These are phyloP conservation scores for Starmerella floris DNA, from an alignment of 805 yeast species.

Conservation along the genomic window DNA sequence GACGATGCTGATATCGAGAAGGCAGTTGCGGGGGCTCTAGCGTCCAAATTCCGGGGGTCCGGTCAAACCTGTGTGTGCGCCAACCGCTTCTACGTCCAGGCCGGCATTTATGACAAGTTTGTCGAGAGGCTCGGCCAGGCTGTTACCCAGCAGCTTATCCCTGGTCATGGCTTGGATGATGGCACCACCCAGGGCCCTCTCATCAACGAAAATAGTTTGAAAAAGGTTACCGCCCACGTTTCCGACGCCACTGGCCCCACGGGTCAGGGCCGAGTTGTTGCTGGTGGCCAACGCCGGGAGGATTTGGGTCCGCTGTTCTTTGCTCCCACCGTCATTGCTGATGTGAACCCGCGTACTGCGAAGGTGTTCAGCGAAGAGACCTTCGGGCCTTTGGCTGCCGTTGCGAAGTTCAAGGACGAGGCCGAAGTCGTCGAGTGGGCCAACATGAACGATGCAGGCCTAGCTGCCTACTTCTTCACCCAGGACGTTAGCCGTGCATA, in stretches of 20 bases:
- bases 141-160: conserved; percentile 31
- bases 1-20: conserved; percentile 55
- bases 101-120: conserved; percentile 50
- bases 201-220: conserved; percentile 48
- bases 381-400: conserved; percentile 68
- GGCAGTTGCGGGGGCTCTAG: conserved; percentile 55
- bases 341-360: conserved; percentile 42
- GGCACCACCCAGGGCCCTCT: conserved; percentile 66
- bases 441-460: conserved; percentile 56
- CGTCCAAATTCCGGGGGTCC: conserved; percentile 57
- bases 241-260: conserved; percentile 48
- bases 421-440: conserved; percentile 52
- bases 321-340: conserved; percentile 53
- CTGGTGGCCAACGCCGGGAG: conserved; percentile 45
- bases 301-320: conserved; percentile 52
- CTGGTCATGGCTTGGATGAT: conserved; percentile 51
- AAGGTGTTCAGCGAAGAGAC: conserved; percentile 55
- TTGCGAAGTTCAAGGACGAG: conserved; percentile 49
- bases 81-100: conserved; percentile 56
- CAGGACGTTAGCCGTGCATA: conserved; percentile 41
- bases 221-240: conserved; percentile 48
- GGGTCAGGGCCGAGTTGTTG: conserved; percentile 53
- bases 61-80: conserved; percentile 81
- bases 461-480: conserved; percentile 66
- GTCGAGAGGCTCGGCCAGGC: conserved; percentile 36